Evolutionary conservation across 371 early-diverging fungal species (phyloP), one percentile per base, ranked within the genome.

Genomic region (Paramicrosporidium saccamoebae): DNA sequence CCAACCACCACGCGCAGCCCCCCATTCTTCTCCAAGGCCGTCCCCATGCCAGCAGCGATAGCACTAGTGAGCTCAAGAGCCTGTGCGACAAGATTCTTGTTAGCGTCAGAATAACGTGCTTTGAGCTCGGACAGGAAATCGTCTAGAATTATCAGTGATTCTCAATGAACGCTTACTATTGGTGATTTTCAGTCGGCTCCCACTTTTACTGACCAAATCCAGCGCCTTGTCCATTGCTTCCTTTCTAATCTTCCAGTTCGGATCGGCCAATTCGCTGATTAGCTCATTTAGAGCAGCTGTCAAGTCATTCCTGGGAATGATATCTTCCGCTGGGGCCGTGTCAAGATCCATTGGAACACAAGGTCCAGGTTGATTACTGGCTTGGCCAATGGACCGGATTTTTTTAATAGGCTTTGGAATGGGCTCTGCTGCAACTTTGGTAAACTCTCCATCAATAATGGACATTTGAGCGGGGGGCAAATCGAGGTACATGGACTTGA

Each of bases 221-320:
- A 49, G 39, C 3, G 82, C 48, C 25, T 65, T 54, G n/a, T 84
- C 86, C 25, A 90, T 37, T 1, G 53, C 86, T 23, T 74, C 84
- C 37, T 88, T 82, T 17, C 92, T 64, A n/a, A 60, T 44, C 37
- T 79, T 82, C 92, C 92, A 90, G 22, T 74, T 65, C 22, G 52
- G 48, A 37, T 79, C 71, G 12, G 46, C 51, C 19, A 81, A 55
- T 26, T 67, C 55, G 26, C 58, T 37, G 15, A 52, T 27, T 4
- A 68, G 24, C 9, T 42, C n/a, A n/a, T n/a, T n/a, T n/a, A n/a
- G n/a, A n/a, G n/a, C n/a, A n/a, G n/a, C n/a, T n/a, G n/a, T n/a
- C n/a, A n/a, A n/a, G n/a, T n/a, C n/a, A n/a, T n/a, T n/a, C n/a
- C n/a, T n/a, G 4, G 79, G 75, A 28, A 78, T 65, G 7, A 82